A percentile compares a stretch with the other conserved stretches of the same genome.
phyloP scores from a whole-genome alignment of 1,284 basidiomycete genomes.

The Cutaneotrichosporon arboriforme region DNA sequence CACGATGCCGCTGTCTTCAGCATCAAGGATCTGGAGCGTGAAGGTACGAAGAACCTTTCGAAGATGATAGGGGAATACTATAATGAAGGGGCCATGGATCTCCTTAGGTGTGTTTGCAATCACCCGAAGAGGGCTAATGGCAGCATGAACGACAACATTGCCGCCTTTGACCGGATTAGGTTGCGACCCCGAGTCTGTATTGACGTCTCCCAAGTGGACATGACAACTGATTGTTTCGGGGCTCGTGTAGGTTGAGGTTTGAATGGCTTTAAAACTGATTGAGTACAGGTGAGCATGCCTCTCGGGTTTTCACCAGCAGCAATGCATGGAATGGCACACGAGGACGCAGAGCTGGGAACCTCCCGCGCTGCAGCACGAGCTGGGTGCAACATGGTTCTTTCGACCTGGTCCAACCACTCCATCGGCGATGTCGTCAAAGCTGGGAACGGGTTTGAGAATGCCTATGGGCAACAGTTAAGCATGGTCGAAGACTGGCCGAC shows the following conservation, averaged over 20 bases:
- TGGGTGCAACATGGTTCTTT: slow-evolving; percentile 28
- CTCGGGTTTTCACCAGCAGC: slow-evolving; percentile 36
- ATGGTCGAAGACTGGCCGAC: slow-evolving; percentile 23
- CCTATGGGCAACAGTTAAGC: slow-evolving; percentile 28
- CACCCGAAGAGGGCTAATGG: neutral
- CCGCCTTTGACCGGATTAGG: slow-evolving; percentile 27
- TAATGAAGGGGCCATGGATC: slow-evolving; percentile 28
- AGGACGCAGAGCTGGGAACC: slow-evolving; percentile 28
- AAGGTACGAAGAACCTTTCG: slow-evolving; percentile 13
- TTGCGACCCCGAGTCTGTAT: slow-evolving; percentile 30
- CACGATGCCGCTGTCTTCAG: slow-evolving; percentile 6
- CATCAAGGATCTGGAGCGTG: slow-evolving; percentile 22
- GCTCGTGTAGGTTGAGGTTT: slow-evolving; percentile 3
- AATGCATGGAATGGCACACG: slow-evolving; percentile 33
- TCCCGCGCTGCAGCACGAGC: slow-evolving; percentile 25
- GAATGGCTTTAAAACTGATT: too few species aligned
- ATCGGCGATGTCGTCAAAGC: slow-evolving; percentile 26
- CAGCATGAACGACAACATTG: slow-evolving; percentile 24
- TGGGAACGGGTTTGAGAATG: slow-evolving; percentile 16
- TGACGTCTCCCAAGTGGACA: slow-evolving; percentile 27
- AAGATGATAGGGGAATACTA: slow-evolving; percentile 20
- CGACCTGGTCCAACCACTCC: slow-evolving; percentile 24
- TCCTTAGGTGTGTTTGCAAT: slow-evolving; percentile 15
- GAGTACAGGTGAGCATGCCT: slow-evolving; percentile 16
- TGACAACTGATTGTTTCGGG: slow-evolving; percentile 22